Evolutionary conservation across 352 stramenopile species (phyloP), one percentile per base, ranked within the genome.

Genomic region (Pythium volutum): DNA sequence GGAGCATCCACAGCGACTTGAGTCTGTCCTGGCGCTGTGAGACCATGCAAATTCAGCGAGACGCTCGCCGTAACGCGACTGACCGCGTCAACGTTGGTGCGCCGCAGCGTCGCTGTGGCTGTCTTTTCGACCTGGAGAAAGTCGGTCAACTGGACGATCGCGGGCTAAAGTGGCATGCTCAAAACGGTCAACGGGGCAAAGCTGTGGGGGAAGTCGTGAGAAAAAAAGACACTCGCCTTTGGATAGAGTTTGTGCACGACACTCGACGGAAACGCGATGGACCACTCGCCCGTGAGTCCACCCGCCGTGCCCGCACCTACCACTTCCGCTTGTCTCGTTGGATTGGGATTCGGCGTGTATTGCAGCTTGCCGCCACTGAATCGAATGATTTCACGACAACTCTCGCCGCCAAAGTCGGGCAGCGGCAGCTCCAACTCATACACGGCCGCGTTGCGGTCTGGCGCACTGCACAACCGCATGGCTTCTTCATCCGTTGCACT

Each of bases 371-470:
- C 80, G 50, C 75, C 73, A 16, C 0, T 77, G 59, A 58, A 77
- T 15, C 22, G 59, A 25, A 50, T 58, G 14, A 39, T n/a, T 3
- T 68, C 54, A 5, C 26, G 29, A 4, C 9, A 36, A 2, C 29
- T 34, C 29, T 55, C 41, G 27, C 16, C 33, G 63, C 75, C 8
- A 8, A 36, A 76, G 14, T 70, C 57, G 25, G 79, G 79, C 43
- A 89, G 34, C 22, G 36, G 27, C n/a, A 85, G 59, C 29, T 85
- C 74, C 18, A 90, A 34, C 12, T 88, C 77, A 63, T 88, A 90
- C 4, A 48, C 58, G 4, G 75, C 74, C 0, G 67, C 27, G 43
- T 87, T 88, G 9, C 70, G 61, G 16, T 88, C 78, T 0, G 59
- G 15, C 0, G 73, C 52, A 0, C 52, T 66, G 54, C 75, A 85